These are phyloP conservation scores for Globisporangium paroecandrum DNA, from an alignment of 352 stramenopile genomes.

Conservation along the genomic window DNA sequence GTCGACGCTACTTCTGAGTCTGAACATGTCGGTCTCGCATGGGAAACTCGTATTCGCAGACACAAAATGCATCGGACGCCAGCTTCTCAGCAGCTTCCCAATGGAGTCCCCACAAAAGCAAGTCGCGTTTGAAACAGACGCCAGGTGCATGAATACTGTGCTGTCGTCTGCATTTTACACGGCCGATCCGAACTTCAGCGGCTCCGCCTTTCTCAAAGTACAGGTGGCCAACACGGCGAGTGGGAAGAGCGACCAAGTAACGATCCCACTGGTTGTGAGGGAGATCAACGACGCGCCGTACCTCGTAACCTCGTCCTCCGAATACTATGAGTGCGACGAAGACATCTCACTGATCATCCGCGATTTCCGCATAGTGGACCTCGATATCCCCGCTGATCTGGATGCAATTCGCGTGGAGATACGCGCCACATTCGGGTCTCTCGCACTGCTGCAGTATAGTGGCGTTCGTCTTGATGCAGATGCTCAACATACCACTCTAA, in stretches of 20 bases:
- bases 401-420: slow-evolving; percentile 23
- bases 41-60: slow-evolving; percentile 27
- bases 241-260: slow-evolving; percentile 24
- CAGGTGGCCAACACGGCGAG: slow-evolving; percentile 20
- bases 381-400: slow-evolving; percentile 24
- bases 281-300: slow-evolving; percentile 74
- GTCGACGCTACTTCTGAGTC: slow-evolving; percentile 16
- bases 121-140: slow-evolving; percentile 26
- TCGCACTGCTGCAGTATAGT: slow-evolving; percentile 28
- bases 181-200: slow-evolving; percentile 41
- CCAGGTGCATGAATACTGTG: slow-evolving; percentile 38
- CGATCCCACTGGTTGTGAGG: slow-evolving; percentile 41
- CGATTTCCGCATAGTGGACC: slow-evolving; percentile 46
- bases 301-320: slow-evolving; percentile 18
- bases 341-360: slow-evolving; percentile 46
- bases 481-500: slow-evolving; percentile 17
- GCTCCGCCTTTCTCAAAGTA: slow-evolving; percentile 39
- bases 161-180: slow-evolving; percentile 35
- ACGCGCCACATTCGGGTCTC: slow-evolving; percentile 26
- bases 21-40: slow-evolving; percentile 31
- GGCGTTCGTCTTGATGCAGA: not conserved
- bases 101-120: not conserved
- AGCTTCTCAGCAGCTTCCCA: slow-evolving; percentile 10
- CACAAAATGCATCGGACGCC: slow-evolving; percentile 25
- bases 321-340: slow-evolving; percentile 54